phyloP scores from a whole-genome alignment of 2,329 filamentous ascomycete species.

The Beauveria scarabaeidicola region DNA sequence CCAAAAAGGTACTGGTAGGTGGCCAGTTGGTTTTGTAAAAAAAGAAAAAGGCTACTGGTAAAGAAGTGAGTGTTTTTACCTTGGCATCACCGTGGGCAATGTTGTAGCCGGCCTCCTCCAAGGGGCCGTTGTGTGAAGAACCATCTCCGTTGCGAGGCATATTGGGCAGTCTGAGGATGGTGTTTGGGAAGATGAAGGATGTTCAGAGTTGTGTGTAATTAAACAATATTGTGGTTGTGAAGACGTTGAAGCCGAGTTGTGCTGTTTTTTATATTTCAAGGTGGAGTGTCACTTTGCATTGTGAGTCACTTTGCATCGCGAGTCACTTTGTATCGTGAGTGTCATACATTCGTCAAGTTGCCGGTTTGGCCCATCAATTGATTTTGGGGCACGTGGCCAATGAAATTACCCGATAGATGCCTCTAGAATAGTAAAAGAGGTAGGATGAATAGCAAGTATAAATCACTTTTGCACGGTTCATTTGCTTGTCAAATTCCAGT shows the following conservation, averaged over 20 bases:
- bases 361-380: too few relatives aligned
- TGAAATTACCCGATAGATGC: too few relatives aligned
- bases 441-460: too few relatives aligned
- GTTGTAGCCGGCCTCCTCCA: constrained; percentile 30
- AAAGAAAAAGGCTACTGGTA: not conserved
- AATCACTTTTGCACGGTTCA: too few relatives aligned
- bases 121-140: constrained; percentile 37
- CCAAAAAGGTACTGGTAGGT: too few relatives aligned
- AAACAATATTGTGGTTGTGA: not conserved
- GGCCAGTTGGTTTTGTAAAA: not conserved
- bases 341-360: constrained; percentile 5
- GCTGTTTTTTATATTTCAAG: not conserved
- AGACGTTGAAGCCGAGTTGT: not conserved
- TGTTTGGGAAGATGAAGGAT: not conserved
- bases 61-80: constrained; percentile 21
- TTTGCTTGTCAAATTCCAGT: too few relatives aligned
- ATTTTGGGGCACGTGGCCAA: too few relatives aligned
- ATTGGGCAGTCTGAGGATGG: constrained; percentile 14
- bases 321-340: not conserved
- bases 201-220: not conserved
- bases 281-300: not conserved
- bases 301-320: not conserved
- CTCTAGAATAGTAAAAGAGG: too few relatives aligned
- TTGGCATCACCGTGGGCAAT: constrained; percentile 35
- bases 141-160: constrained; percentile 46